These are phyloP conservation scores for Alternaria brassicicola DNA, from an alignment of 2,329 filamentous ascomycete genomes.

Conservation along the genomic window DNA sequence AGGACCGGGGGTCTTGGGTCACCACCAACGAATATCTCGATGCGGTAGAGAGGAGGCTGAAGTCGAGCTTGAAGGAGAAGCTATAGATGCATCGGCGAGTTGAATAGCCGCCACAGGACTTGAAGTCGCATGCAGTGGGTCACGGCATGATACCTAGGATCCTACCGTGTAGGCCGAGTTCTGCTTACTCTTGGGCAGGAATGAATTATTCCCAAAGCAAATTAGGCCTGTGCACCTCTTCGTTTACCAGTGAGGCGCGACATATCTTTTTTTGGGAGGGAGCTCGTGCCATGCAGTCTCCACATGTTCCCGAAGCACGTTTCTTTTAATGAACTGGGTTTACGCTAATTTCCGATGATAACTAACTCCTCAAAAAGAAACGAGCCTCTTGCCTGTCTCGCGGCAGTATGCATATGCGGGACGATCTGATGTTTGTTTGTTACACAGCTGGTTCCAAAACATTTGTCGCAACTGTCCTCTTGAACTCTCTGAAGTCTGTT, in stretches of 20 bases:
- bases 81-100: constrained; percentile 55
- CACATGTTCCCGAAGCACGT: constrained; percentile 3
- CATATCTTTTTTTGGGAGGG: not conserved
- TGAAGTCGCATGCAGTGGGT: not conserved
- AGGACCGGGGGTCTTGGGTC: constrained; percentile 81
- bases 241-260: not conserved
- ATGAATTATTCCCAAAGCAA: not conserved
- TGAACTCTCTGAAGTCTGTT: not conserved
- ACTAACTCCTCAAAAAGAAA: constrained; percentile 2
- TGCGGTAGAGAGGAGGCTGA: constrained; percentile 89
- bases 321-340: constrained; percentile 2
- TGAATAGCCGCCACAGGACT: not conserved
- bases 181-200: constrained; percentile 6
- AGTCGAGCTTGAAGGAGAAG: constrained; percentile 79
- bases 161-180: not conserved
- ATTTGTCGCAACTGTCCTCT: constrained; percentile 8
- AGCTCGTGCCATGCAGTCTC: constrained; percentile 1
- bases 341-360: constrained; percentile 1
- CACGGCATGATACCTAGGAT: constrained; percentile 1
- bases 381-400: constrained; percentile 24
- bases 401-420: constrained; percentile 24
- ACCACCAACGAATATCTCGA: constrained; percentile 88
- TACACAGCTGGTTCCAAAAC: constrained; percentile 31
- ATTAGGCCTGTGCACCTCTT: not conserved
- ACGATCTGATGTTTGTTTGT: constrained; percentile 30